phyloP scores from a whole-genome alignment of 2,329 filamentous ascomycete species.

The Sporothrix euskadiensis region DNA sequence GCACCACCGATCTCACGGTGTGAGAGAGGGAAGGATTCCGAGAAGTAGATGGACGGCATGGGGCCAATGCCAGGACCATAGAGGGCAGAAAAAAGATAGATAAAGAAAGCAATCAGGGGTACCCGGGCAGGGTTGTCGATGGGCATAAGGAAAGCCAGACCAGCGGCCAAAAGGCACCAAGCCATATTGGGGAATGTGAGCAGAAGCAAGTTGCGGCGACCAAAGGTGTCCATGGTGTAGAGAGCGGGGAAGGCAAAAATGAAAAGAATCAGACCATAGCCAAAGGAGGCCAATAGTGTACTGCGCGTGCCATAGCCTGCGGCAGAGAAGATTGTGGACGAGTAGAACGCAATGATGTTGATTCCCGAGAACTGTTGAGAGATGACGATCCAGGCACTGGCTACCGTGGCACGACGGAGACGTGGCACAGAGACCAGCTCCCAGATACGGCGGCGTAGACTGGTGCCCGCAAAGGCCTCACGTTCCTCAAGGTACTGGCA shows the following conservation, averaged over 20 bases:
- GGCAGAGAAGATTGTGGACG: constrained; percentile 48
- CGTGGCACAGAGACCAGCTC: constrained; percentile 61
- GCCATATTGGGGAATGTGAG: constrained; percentile 69
- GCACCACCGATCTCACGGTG: constrained; percentile 72
- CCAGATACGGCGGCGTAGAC: constrained; percentile 53
- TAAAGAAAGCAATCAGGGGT: constrained; percentile 52
- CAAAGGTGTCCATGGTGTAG: constrained; percentile 66
- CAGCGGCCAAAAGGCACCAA: constrained; percentile 59
- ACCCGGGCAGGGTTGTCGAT: constrained; percentile 37
- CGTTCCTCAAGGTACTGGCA: constrained; percentile 50
- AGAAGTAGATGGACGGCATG: constrained; percentile 67
- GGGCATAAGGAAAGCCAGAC: constrained; percentile 53
- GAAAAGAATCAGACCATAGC: constrained; percentile 60
- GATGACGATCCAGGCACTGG: constrained; percentile 69
- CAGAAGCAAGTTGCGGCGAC: constrained; percentile 60
- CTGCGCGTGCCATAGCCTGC: constrained; percentile 44
- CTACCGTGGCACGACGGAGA: constrained; percentile 62
- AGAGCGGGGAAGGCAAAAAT: constrained; percentile 66
- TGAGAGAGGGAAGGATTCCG: constrained; percentile 69
- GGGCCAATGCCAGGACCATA: constrained; percentile 56
- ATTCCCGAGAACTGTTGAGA: constrained; percentile 62
- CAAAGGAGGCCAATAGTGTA: constrained; percentile 47
- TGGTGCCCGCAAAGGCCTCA: constrained; percentile 37
- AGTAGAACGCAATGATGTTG: constrained; percentile 51
- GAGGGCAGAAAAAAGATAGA: constrained; percentile 37